Base-by-base conservation (phyloP, 148 eudicot species). In the Dianthus caryophyllus region DNA sequence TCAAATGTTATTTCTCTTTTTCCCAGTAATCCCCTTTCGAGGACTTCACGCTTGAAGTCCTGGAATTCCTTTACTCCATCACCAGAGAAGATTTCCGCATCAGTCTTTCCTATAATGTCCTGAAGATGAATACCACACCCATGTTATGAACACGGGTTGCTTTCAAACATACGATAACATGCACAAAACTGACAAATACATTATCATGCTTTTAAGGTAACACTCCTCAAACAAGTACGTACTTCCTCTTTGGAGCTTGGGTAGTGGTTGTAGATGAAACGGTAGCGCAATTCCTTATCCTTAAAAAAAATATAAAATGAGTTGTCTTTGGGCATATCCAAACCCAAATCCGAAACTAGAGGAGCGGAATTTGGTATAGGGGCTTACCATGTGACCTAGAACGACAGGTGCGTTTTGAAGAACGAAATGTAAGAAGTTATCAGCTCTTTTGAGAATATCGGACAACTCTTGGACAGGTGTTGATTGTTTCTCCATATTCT, bases 321-420 rank as follows among this genome's bases (percentile, higher is more conserved):
- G n/a, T n/a, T n/a, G n/a, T n/a, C n/a, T n/a, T n/a, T n/a, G n/a
- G n/a, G n/a, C n/a, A n/a, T n/a, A n/a, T n/a, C n/a, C n/a, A n/a
- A n/a, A n/a, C n/a, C n/a, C n/a, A n/a, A n/a, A n/a, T n/a, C n/a
- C n/a, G n/a, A n/a, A n/a, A n/a, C n/a, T 33, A 33, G 4, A 33
- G 3, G 50, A 59, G 13, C 20, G 46, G 27, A 61, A 63, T 17
- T n/a, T 70, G 41, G 58, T 38, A 24, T 73, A 21, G 20, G 31
- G 53, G 27, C 66, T 76, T 84, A 91, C 97, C 96, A 87, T 88
- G 70, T 92, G 96, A 61, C 94, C 98, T 56, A 92, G 83, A 60
- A 89, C 91, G 72, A 91, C 86, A 10, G 98, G 98, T 64, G 98
- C 94, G 76, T 83, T 92, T 69, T 92, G 94, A 71, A 92, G 96